Evolutionary conservation across 441 rosid species (phyloP), one percentile per base, ranked within the genome.

Genomic region (Erodium texanum): DNA sequence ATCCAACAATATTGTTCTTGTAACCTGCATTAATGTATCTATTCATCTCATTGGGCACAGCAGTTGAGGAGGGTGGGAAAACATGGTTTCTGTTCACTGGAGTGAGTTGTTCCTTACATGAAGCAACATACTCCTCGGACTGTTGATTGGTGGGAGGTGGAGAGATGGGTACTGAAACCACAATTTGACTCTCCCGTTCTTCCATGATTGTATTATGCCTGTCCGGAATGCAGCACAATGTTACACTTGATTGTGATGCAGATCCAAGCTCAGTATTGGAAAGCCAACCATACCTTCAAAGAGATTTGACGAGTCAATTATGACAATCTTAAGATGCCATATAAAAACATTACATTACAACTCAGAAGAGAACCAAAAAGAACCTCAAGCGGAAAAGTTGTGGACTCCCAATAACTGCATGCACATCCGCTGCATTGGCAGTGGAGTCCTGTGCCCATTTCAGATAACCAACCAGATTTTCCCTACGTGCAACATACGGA

Each of bases 261-360:
- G 83, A 74, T 38, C 74, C 83, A 74, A 82, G 70, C 68, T 82
- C 80, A 29, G 74, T 32, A 70, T 76, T 75, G 66, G 87, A 77
- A 72, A 94, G 81, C 99, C 99, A 94, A 68, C 98, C 99, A 75
- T 94, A 94, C 96, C 99, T 94, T 84, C 84, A 83, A 68, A 72
- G 43, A 73, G 48, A 71, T 41, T 32, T 64, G 62, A 54, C 11
- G n/a, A 45, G 20, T 78, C 66, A 73, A 69, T 66, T 58, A 38
- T 10, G 61, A 65, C n/a, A n/a, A n/a, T n/a, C 50, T 54, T 29
- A 54, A 66, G 58, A 65, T 38, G 24, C 73, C 66, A 11, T n/a
- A 67, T n/a, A 66, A 45, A 70, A 64, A 29, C 29, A 70, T 59
- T 43, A 65, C 64, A n/a, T n/a, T n/a, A n/a, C n/a, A n/a, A n/a